These are phyloP conservation scores for Diutina scorzettiae DNA, from an alignment of 1,139 yeast genomes.

Conservation along the genomic window DNA sequence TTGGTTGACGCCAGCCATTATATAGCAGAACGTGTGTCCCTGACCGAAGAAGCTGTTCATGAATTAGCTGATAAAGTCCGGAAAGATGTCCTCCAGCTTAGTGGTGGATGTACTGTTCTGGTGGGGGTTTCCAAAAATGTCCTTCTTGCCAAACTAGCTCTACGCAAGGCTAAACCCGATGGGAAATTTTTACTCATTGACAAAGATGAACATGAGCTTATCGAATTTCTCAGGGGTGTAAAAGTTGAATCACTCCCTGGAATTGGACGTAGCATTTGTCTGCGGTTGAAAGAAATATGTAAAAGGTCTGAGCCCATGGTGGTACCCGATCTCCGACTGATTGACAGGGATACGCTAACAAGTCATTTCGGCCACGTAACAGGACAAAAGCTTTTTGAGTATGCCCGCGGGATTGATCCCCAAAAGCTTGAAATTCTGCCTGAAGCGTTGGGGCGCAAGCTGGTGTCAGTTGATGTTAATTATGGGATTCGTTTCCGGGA, in stretches of 20 bases:
- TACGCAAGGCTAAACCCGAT: constrained; percentile 69
- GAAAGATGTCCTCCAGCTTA: constrained; percentile 25
- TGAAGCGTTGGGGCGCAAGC: constrained; percentile 43
- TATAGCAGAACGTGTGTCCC: constrained; percentile 10
- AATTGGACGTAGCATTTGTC: constrained; percentile 48
- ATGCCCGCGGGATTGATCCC: constrained; percentile 57
- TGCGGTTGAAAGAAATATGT: constrained; percentile 17
- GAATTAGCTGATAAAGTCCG: constrained; percentile 32
- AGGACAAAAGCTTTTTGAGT: constrained; percentile 50
- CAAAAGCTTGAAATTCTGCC: constrained; percentile 40
- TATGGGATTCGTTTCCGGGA: constrained; percentile 76
- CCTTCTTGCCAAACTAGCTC: constrained; percentile 66
- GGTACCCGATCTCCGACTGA: constrained; percentile 22
- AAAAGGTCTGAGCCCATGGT: constrained; percentile 8
- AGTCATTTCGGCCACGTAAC: constrained; percentile 53
- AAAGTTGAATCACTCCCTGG: constrained; percentile 66
- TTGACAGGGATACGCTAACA: constrained; percentile 27
- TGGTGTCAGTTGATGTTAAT: constrained; percentile 80
- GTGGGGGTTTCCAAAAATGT: constrained; percentile 68
- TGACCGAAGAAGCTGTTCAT: constrained; percentile 12
- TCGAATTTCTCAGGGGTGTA: constrained; percentile 28
- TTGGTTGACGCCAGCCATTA: constrained; percentile 51
- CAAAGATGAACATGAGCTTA: constrained; percentile 12
- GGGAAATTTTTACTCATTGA: constrained; percentile 36
- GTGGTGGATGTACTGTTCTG: constrained; percentile 56